Evolutionary conservation across 495 filamentous ascomycete genomes (phyloP), one percentile per base, ranked within the genome.

Genomic region (Pseudevernia furfuracea): DNA sequence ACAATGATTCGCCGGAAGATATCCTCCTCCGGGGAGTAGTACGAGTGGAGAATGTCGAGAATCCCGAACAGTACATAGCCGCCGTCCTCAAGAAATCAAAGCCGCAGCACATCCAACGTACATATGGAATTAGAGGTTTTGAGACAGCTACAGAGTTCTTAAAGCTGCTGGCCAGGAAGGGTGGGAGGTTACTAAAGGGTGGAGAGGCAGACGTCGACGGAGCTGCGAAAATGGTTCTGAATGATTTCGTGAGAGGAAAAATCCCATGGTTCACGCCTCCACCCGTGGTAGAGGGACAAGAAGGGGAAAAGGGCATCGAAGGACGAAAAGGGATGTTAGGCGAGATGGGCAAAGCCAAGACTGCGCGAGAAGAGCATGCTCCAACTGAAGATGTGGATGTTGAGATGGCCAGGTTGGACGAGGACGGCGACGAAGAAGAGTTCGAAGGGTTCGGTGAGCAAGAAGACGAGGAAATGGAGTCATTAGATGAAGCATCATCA

Each of bases 171-270:
- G 92, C 91, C 3, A 82, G 92, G 65, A 97, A 97, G 74, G 85
- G 88, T 61, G 94, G 94, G 12, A 80, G 90, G 59, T 77, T 98
- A 39, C 77, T 96, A 37, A 90, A 89, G 71, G 92, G 89, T 64
- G 94, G 94, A 14, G 94, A 97, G 74, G 87, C 91, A 19, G 94
- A 97, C 74, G 74, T 96, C 62, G 92, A 96, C 71, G 91, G 90
- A 68, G 91, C 96, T 48, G 92, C 92, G 21, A 96, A 96, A 75
- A 95, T 94, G 84, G 89, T 96, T 0, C 78, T 96, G 69, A 96
- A 96, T 72, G 94, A 98, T 69, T 97, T 97, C 69, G 83, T 97
- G 65, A 77, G 94, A 58, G 94, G 94, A 39, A 97, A 96, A 75
- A 85, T 96, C 25, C 94, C 94, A 10, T 98, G 94, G 94, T 98